Evolutionary conservation across 1,284 basidiomycete genomes (phyloP), one percentile per base, ranked within the genome.

Genomic region (Coniferiporia weirii): DNA sequence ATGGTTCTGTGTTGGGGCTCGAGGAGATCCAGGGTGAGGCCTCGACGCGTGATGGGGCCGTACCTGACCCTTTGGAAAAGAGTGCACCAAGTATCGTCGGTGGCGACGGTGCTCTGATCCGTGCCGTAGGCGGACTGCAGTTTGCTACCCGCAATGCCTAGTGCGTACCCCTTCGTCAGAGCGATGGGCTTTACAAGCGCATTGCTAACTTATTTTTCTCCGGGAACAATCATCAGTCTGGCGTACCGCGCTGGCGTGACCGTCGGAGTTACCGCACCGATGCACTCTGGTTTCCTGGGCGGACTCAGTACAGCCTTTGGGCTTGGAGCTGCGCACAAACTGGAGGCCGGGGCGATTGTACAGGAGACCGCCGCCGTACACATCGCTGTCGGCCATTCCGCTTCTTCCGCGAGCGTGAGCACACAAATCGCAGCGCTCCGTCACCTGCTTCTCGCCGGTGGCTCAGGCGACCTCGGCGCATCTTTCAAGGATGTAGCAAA

Each of bases 111-210:
- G 35, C 56, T 46, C 72, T 91, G 22, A 73, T 82, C 5, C 81
- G 79, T 44, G 92, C 88, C 1, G 80, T 79, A 7, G 92, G 95
- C 67, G 92, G 91, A 0, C 77, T 93, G 12, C 75, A 82, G 61
- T 93, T 87, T 68, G 83, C 77, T 1, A 84, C 83, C 43, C 81
- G 91, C 17, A 81, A 92, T 70, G 82, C 85, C 34, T 75, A 91
- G 89, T 90, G 68, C 64, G 88, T 78, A 12, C 35, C 15, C 17
- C 27, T 17, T 51, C 4, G 4, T 36, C 9, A n/a, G 58, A 88
- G 85, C 34, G 72, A 83, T 1, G 81, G 83, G 1, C 83, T 84
- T 67, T 81, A 81, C 38, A 72, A 76, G 9, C 85, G 85, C 2
- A 82, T 87, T 8, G 83, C 81, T 4, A 73, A 76, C 44, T 82